phyloP scores from a whole-genome alignment of 106 monocot genomes.

The Allium fistulosum region DNA sequence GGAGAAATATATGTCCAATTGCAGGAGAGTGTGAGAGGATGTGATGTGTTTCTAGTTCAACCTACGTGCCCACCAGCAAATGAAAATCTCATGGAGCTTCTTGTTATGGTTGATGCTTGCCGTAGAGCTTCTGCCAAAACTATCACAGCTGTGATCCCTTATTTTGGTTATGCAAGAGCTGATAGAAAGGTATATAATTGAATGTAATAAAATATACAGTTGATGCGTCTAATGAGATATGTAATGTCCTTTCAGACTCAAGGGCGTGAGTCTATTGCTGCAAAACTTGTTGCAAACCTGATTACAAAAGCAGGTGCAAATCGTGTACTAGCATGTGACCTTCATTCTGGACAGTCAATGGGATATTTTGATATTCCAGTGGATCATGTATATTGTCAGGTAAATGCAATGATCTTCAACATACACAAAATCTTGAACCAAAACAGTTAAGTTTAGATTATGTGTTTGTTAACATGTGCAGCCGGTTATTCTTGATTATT shows the following conservation, averaged over 20 bases:
- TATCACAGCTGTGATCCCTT: constrained; percentile 87
- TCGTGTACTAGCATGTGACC: constrained; percentile 80
- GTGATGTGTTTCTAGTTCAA: constrained; percentile 81
- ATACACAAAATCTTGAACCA: background rate
- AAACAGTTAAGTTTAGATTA: background rate
- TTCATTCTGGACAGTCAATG: constrained; percentile 86
- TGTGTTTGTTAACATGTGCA: constrained; percentile 7
- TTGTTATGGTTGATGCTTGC: constrained; percentile 89
- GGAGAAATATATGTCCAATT: constrained; percentile 89
- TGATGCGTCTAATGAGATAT: background rate
- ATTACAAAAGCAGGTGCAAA: constrained; percentile 90
- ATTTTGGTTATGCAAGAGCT: constrained; percentile 93
- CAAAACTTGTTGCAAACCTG: constrained; percentile 82
- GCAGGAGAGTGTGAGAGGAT: constrained; percentile 87
- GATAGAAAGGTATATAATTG: constrained; percentile 59
- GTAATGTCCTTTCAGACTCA: constrained; percentile 43
- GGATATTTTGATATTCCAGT: constrained; percentile 90
- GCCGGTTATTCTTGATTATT: constrained; percentile 92
- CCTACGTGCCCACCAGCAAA: constrained; percentile 87
- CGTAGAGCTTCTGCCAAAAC: constrained; percentile 83
- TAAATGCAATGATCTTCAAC: constrained; percentile 7
- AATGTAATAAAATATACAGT: background rate
- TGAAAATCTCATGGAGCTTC: constrained; percentile 89
- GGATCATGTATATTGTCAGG: constrained; percentile 83
- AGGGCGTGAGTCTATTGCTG: constrained; percentile 89